These are phyloP conservation scores for Coemansia furcata DNA, from an alignment of 192 early-diverging fungal genomes.

Conservation along the genomic window DNA sequence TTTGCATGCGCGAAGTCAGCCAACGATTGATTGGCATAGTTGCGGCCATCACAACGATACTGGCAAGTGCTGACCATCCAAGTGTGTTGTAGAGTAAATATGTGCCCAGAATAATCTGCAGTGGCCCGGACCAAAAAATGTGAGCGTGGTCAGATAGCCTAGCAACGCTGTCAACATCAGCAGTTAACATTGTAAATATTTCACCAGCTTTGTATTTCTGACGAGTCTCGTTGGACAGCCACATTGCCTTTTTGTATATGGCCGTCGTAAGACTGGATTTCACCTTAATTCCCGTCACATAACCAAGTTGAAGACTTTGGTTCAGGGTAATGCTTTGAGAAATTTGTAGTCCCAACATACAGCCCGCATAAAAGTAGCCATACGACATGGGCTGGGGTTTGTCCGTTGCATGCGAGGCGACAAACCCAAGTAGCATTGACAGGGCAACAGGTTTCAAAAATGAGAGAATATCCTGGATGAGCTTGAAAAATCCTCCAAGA, in stretches of 20 bases:
- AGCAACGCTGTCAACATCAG: slow-evolving; percentile 64
- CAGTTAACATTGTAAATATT: slow-evolving; percentile 66
- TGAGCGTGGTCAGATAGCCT: slow-evolving; percentile 71
- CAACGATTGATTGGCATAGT: slow-evolving; percentile 74
- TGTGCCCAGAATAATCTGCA: slow-evolving; percentile 75
- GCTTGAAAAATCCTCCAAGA: slow-evolving; percentile 78
- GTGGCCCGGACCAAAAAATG: slow-evolving; percentile 70
- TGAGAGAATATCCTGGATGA: slow-evolving; percentile 66
- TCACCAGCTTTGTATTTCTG: slow-evolving; percentile 80
- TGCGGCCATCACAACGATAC: slow-evolving; percentile 79
- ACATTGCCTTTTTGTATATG: slow-evolving; percentile 83
- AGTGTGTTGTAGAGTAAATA: slow-evolving; percentile 79
- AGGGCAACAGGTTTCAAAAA: slow-evolving; percentile 82
- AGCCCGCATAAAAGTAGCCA: slow-evolving; percentile 73
- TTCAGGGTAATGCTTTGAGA: too few species aligned
- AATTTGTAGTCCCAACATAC: slow-evolving; percentile 83
- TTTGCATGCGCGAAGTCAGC: slow-evolving; percentile 64
- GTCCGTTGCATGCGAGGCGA: slow-evolving; percentile 26
- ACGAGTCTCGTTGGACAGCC: slow-evolving; percentile 73
- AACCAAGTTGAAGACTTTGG: too few species aligned
- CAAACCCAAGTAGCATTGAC: slow-evolving; percentile 63
- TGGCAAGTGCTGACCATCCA: slow-evolving; percentile 79
- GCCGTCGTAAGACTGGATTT: slow-evolving; percentile 73
- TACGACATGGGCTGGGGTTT: slow-evolving; percentile 60
- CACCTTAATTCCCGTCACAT: slow-evolving; percentile 69